These are phyloP conservation scores for Ogataea nakhonphanomensis DNA, from an alignment of 805 yeast species.

Conservation along the genomic window DNA sequence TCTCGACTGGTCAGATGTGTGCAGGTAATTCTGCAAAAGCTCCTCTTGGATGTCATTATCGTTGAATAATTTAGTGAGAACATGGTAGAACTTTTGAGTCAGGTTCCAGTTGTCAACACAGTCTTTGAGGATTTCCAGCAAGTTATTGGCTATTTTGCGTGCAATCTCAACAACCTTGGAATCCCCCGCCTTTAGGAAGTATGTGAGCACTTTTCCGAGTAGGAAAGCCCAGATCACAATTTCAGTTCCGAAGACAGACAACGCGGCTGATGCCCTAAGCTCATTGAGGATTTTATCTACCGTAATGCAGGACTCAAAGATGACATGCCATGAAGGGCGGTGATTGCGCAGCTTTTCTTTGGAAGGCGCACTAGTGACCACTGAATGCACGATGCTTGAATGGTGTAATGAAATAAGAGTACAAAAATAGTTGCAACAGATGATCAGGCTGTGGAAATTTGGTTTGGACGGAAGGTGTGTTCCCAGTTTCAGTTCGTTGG, in stretches of 20 bases:
- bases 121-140: slow-evolving; percentile 1
- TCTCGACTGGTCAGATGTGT: not conserved
- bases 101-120: slow-evolving; percentile 7
- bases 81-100: slow-evolving; percentile 5
- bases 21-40: not conserved
- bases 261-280: slow-evolving; percentile 4
- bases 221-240: slow-evolving; percentile 9
- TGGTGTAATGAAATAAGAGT: slow-evolving; percentile 9
- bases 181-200: slow-evolving; percentile 10
- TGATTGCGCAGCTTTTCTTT: slow-evolving; percentile 1
- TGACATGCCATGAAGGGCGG: slow-evolving; percentile 22
- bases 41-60: slow-evolving; percentile 4
- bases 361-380: not conserved
- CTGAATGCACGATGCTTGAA: slow-evolving; percentile 6
- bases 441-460: slow-evolving; percentile 2
- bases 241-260: slow-evolving; percentile 6
- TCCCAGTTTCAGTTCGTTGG: slow-evolving; percentile 7
- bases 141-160: slow-evolving; percentile 1
- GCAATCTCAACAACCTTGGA: slow-evolving; percentile 3
- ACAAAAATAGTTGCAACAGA: slow-evolving; percentile 6
- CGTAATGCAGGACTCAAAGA: slow-evolving; percentile 15
- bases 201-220: slow-evolving; percentile 12
- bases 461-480: slow-evolving; percentile 1
- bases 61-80: slow-evolving; percentile 4
- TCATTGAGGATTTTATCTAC: slow-evolving; percentile 7